These are phyloP conservation scores for Rhizophora mangle DNA, from an alignment of 345 rosid species.

Conservation along the genomic window DNA sequence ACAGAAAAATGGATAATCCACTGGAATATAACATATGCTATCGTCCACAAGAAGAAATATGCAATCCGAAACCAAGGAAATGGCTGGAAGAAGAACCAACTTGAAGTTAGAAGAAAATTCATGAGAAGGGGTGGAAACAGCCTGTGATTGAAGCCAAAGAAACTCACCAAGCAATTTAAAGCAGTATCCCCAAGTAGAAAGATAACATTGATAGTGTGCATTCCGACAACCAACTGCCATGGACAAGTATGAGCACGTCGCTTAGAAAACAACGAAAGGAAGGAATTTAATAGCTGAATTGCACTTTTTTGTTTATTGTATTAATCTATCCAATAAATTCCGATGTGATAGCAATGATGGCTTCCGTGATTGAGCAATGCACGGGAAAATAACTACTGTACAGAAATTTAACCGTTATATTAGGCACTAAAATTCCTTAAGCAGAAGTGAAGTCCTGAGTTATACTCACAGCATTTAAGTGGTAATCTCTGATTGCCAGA, in stretches of 20 bases:
- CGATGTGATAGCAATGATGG: too few species aligned
- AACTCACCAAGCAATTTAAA: constrained; percentile 72
- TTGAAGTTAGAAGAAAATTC: not conserved
- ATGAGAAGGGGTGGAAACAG: constrained; percentile 7
- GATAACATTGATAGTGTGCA: constrained; percentile 80
- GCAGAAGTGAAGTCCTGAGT: not conserved
- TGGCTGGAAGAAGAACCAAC: constrained; percentile 41
- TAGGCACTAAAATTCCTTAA: not conserved
- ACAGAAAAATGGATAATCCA: constrained; percentile 79
- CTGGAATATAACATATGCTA: constrained; percentile 71
- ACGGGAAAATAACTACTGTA: too few species aligned
- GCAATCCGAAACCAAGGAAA: constrained; percentile 89
- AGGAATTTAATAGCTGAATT: too few species aligned
- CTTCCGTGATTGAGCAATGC: too few species aligned
- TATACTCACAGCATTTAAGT: constrained; percentile 64
- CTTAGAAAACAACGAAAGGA: not conserved
- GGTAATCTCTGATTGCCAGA: constrained; percentile 69
- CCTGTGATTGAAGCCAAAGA: not conserved
- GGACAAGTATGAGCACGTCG: not conserved
- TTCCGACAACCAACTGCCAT: constrained; percentile 65
- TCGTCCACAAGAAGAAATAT: constrained; percentile 84
- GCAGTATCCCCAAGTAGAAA: constrained; percentile 78
- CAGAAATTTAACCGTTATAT: not conserved
- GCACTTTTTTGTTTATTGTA: too few species aligned
- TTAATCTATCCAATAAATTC: too few species aligned